Conservation (phyloP, 2,329 filamentous ascomycete species). For the Pseudomassariella vexata region DNA sequence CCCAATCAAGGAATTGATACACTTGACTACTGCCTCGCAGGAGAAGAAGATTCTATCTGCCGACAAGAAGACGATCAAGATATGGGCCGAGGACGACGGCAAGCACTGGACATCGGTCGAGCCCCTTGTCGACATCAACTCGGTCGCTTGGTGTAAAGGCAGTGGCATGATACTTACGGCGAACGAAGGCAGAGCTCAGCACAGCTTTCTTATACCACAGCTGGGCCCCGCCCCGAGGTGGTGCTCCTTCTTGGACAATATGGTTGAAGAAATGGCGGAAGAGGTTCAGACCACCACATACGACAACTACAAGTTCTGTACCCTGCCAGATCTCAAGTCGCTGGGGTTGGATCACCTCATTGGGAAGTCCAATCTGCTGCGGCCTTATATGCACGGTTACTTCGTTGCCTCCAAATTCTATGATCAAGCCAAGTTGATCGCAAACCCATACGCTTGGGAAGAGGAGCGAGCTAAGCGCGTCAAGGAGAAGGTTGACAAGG, state of each 20-base stretch:
- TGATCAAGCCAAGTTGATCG: constrained; percentile 88
- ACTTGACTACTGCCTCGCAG: constrained; percentile 64
- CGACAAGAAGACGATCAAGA: constrained; percentile 94
- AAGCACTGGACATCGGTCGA: constrained; percentile 94
- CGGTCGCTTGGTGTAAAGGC: constrained; percentile 86
- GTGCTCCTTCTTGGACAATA: constrained; percentile 94
- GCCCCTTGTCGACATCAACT: constrained; percentile 89
- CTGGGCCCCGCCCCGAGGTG: constrained; percentile 89
- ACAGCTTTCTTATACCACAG: constrained; percentile 91
- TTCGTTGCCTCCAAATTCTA: constrained; percentile 95
- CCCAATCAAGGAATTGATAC: constrained; percentile 77
- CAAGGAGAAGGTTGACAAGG: constrained; percentile 93
- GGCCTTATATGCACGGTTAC: constrained; percentile 98
- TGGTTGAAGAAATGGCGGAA: constrained; percentile 98
- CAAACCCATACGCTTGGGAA: constrained; percentile 90
- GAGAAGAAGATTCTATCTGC: constrained; percentile 86
- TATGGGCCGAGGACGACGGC: constrained; percentile 82
- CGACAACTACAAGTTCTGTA: constrained; percentile 99
- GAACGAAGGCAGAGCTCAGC: constrained; percentile 92
- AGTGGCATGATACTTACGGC: constrained; percentile 94
- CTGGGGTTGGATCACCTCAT: constrained; percentile 85
- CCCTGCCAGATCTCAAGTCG: constrained; percentile 74
- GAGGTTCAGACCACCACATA: constrained; percentile 74
- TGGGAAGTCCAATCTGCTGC: constrained; percentile 80
- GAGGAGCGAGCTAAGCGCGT: constrained; percentile 87